Percentiles rank a stretch among this genome's conserved stretches.
Evolutionary conservation across 2,329 filamentous ascomycete species (phyloP).

Genomic region (Davidsoniella neocaledoniae): DNA sequence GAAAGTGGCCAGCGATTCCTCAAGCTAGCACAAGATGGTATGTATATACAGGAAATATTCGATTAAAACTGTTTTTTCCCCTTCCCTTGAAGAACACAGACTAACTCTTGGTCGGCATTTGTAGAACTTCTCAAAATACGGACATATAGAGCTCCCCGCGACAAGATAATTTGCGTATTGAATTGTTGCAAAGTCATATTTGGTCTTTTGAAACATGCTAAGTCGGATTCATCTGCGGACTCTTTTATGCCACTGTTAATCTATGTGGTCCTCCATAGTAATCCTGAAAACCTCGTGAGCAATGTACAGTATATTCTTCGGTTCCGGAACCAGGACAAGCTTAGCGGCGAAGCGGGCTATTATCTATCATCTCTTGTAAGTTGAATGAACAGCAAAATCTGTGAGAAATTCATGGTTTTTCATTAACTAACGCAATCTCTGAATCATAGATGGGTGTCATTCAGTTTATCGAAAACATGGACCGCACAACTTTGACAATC

Average conservation of each 20-base stretch:
- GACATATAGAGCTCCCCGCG: conserved; percentile 85
- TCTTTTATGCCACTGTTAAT: conserved; percentile 91
- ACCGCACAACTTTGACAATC: conserved; percentile 84
- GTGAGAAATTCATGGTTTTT: not conserved
- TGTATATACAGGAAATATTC: conserved; percentile 12
- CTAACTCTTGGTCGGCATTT: conserved; percentile 12
- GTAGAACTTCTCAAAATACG: conserved; percentile 88
- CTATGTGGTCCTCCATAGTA: conserved; percentile 86
- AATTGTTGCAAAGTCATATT: conserved; percentile 99
- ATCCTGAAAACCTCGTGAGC: conserved; percentile 86
- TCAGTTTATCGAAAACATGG: conserved; percentile 91
- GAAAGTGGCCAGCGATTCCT: conserved; percentile 82
- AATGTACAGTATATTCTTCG: conserved; percentile 97
- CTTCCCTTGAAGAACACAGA: not conserved
- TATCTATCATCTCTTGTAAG: conserved; percentile 82
- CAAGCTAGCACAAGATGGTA: conserved; percentile 72
- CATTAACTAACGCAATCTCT: not conserved
- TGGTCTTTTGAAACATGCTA: conserved; percentile 78
- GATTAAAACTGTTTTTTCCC: not conserved
- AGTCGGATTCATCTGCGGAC: conserved; percentile 87
- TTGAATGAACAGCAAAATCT: conserved; percentile 2
- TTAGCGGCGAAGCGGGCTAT: conserved; percentile 94
- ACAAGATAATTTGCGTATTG: conserved; percentile 95
- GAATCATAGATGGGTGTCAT: conserved; percentile 65
- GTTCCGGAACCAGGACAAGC: conserved; percentile 93